A percentile compares a stretch with the other conserved stretches of the same genome.
These are phyloP conservation scores for Colletotrichum gigasporum DNA, from an alignment of 2,329 filamentous ascomycete genomes.

Conservation along the genomic window DNA sequence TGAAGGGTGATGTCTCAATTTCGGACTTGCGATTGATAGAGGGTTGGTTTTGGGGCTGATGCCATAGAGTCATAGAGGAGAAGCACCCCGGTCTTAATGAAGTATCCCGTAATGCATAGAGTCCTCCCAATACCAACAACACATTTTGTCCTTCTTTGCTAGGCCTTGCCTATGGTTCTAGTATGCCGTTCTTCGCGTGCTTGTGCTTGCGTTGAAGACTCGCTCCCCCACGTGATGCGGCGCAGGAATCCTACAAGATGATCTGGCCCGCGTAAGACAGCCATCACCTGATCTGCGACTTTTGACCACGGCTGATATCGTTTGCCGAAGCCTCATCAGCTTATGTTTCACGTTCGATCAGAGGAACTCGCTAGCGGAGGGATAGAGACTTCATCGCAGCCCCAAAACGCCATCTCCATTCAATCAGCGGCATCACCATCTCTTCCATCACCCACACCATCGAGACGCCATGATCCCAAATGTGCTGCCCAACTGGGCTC, in stretches of 20 bases:
- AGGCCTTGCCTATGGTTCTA: not conserved
- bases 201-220: no score
- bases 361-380: no score
- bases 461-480: not conserved
- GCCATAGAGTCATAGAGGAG: not conserved
- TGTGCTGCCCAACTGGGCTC: not conserved
- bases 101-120: slow-evolving; percentile 10
- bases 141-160: not conserved
- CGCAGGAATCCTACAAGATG: not conserved
- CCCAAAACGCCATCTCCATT: no score
- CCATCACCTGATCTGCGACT: not conserved
- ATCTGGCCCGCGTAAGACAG: not conserved
- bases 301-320: no score
- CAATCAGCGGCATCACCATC: not conserved
- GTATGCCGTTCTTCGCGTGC: not conserved
- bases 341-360: no score
- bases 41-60: not conserved
- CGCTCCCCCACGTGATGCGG: not conserved
- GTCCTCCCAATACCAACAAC: not conserved
- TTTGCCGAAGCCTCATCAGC: no score
- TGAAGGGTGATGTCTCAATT: not conserved
- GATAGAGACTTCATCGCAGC: not conserved
- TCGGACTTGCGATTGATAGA: not conserved
- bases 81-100: not conserved
- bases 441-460: not conserved